These are phyloP conservation scores for Drosera spatulata DNA, from an alignment of 179 eudicot species.

Conservation along the genomic window DNA sequence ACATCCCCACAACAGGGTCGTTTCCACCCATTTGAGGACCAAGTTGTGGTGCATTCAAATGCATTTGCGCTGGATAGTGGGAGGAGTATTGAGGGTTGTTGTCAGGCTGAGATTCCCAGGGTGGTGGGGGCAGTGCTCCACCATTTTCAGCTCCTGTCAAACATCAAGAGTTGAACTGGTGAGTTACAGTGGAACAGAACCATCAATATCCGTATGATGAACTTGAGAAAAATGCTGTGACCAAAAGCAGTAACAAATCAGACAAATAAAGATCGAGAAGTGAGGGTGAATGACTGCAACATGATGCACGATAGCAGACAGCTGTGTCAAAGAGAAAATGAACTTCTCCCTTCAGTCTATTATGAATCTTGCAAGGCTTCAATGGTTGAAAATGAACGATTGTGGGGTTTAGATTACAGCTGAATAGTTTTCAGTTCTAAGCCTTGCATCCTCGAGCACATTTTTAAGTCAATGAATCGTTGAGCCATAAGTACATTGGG, in stretches of 20 bases:
- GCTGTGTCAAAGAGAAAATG: no score
- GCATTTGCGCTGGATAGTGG: conserved; percentile 16
- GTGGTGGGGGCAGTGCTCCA: conserved; percentile 49
- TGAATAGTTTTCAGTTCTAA: no score
- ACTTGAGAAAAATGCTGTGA: neutral
- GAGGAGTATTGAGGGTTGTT: conserved; percentile 9
- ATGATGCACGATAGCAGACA: no score
- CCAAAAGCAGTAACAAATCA: no score
- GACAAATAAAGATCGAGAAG: no score
- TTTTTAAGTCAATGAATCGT: no score
- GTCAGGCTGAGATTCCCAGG: conserved; percentile 53
- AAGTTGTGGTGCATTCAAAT: conserved; percentile 20
- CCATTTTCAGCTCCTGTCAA: conserved; percentile 33
- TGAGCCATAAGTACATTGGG: neutral
- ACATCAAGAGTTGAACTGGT: neutral
- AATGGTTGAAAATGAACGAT: no score
- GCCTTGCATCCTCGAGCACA: no score
- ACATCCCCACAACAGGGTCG: conserved; percentile 24
- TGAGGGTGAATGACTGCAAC: no score
- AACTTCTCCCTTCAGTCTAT: no score
- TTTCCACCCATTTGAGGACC: conserved; percentile 17
- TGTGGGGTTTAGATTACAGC: no score
- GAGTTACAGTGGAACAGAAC: neutral
- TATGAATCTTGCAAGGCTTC: no score
- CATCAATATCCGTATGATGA: neutral